Conservation (phyloP, 2,329 filamentous ascomycete genomes). For the Fusarium dimerum region DNA sequence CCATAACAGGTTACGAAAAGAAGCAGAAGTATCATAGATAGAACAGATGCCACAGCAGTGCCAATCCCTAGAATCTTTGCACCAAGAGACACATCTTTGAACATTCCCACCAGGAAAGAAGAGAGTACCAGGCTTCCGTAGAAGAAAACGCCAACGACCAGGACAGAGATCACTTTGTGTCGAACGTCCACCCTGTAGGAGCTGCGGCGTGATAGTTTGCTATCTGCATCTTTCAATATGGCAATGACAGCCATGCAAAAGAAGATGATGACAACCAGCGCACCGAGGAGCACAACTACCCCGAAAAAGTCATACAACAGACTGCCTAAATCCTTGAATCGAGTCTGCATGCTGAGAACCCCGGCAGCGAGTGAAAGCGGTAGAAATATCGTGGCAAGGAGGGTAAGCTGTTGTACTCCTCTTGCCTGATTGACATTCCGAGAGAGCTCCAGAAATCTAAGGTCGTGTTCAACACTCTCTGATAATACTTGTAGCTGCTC, state of each 20-base stretch:
- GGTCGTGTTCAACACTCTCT: not conserved
- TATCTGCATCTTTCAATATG: not conserved
- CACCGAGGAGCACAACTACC: not conserved
- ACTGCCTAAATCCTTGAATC: constrained; percentile 2
- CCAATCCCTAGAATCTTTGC: constrained; percentile 1
- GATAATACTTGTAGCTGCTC: not conserved
- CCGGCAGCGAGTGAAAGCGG: constrained; percentile 4
- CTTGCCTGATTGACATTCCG: not conserved
- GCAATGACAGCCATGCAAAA: not conserved
- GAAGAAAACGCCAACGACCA: not conserved
- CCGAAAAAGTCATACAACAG: constrained; percentile 8
- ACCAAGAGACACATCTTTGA: constrained; percentile 2
- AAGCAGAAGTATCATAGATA: too few relatives aligned
- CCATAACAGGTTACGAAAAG: too few relatives aligned
- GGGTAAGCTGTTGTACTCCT: constrained; percentile 2
- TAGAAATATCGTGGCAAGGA: constrained; percentile 5
- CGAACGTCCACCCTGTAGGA: not conserved
- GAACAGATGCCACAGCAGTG: not conserved
- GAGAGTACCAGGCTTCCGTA: not conserved
- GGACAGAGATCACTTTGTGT: not conserved
- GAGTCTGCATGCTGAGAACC: constrained; percentile 7
- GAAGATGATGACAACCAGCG: not conserved
- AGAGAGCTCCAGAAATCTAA: constrained; percentile 2
- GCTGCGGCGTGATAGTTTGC: not conserved
- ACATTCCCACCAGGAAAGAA: constrained; percentile 1